phyloP scores from a whole-genome alignment of 495 filamentous ascomycete species.

The Talaromyces liani region DNA sequence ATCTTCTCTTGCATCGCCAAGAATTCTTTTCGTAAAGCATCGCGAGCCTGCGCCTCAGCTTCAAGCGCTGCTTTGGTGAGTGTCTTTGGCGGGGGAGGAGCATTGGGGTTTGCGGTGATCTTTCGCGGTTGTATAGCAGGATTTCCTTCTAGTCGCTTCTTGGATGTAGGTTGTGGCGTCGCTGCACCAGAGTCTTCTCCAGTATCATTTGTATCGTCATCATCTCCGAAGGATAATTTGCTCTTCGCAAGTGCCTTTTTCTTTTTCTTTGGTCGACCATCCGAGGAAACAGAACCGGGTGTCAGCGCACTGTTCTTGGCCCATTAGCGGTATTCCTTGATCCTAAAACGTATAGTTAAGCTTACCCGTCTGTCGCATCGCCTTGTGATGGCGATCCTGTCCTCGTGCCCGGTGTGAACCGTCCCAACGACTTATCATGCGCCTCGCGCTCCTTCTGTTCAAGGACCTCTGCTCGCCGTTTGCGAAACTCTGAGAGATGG shows the following conservation, averaged over 20 bases:
- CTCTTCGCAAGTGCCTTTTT: conserved; percentile 54
- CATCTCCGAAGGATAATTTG: conserved; percentile 62
- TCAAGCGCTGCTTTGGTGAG: conserved; percentile 80
- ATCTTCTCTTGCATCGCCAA: conserved; percentile 74
- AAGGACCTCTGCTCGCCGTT: conserved; percentile 87
- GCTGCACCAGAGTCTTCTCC: conserved; percentile 23
- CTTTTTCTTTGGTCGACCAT: conserved; percentile 53
- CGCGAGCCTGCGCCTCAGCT: conserved; percentile 73
- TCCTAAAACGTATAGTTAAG: conserved; percentile 7
- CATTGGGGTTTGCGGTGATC: conserved; percentile 60
- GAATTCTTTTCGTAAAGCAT: conserved; percentile 80
- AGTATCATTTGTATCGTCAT: conserved; percentile 43
- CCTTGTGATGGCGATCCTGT: conserved; percentile 46
- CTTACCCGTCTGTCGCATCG: conserved; percentile 47
- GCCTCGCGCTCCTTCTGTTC: conserved; percentile 86
- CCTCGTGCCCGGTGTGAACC: conserved; percentile 39
- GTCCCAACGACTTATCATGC: conserved; percentile 50
- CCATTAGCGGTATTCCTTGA: conserved; percentile 25
- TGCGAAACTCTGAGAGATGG: conserved; percentile 88
- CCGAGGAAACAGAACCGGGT: conserved; percentile 19
- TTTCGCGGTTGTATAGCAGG: conserved; percentile 32
- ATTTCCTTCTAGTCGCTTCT: conserved; percentile 31
- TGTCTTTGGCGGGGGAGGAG: conserved; percentile 64
- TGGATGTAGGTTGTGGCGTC: conserved; percentile 29
- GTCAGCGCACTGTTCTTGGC: conserved; percentile 33